A percentile compares a stretch with the other conserved stretches of the same genome.
Evolutionary conservation across 352 stramenopile species (phyloP).

Genomic region (Phytophthora macrochlamydospora): DNA sequence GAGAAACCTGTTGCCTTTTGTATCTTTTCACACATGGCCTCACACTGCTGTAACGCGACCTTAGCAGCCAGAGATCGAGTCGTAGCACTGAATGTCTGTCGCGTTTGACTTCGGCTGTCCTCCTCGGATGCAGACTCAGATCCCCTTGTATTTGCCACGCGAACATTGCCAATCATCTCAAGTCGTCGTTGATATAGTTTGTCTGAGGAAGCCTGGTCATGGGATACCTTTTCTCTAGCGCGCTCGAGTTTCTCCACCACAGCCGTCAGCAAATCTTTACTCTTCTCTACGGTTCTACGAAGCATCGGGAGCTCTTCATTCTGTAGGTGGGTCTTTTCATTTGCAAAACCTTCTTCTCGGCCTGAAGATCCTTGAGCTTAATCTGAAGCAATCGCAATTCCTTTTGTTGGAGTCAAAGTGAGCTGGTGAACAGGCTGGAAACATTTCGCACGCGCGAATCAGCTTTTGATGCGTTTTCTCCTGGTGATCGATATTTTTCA

Average conservation of each 20-base stretch:
- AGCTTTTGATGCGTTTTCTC: slow-evolving; percentile 77
- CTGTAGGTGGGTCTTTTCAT: slow-evolving; percentile 68
- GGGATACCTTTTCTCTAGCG: slow-evolving; percentile 60
- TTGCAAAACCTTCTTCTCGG: slow-evolving; percentile 70
- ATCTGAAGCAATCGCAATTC: slow-evolving; percentile 71
- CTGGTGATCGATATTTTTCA: slow-evolving; percentile 69
- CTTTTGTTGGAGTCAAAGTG: slow-evolving; percentile 78
- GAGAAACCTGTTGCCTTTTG: slow-evolving; percentile 80
- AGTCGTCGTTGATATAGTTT: slow-evolving; percentile 71
- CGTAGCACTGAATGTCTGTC: slow-evolving; percentile 39
- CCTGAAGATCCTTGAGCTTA: slow-evolving; percentile 68
- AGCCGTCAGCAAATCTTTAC: slow-evolving; percentile 63
- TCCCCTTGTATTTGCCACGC: slow-evolving; percentile 23
- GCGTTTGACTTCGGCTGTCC: slow-evolving; percentile 22
- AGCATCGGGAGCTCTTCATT: slow-evolving; percentile 62
- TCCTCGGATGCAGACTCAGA: slow-evolving; percentile 25
- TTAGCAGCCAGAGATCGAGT: slow-evolving; percentile 71
- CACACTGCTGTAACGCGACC: slow-evolving; percentile 78
- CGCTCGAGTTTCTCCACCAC: slow-evolving; percentile 75
- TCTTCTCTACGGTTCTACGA: slow-evolving; percentile 54
- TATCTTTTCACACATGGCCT: slow-evolving; percentile 86
- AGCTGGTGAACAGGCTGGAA: slow-evolving; percentile 52
- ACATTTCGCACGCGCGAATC: slow-evolving; percentile 66
- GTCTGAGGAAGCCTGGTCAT: slow-evolving; percentile 71
- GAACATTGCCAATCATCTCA: slow-evolving; percentile 79